These are phyloP conservation scores for Pluteus cervinus DNA, from an alignment of 768 basidiomycete genomes.

Conservation along the genomic window DNA sequence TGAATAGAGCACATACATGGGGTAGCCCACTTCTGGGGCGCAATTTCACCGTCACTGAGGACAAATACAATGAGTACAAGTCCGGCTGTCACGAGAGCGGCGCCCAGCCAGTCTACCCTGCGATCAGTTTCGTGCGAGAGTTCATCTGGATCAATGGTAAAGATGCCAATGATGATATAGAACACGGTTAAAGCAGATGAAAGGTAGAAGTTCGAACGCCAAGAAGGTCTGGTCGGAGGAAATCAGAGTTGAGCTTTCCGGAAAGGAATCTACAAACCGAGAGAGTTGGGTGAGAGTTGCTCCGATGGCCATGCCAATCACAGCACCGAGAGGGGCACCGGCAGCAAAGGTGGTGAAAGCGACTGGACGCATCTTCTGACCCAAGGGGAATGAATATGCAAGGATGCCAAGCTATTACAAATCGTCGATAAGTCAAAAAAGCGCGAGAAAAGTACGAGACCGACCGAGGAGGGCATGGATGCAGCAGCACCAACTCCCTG, in stretches of 20 bases:
- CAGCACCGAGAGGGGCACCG: conserved; percentile 78
- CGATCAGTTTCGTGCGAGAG: conserved; percentile 37
- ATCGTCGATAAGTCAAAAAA: too few species aligned
- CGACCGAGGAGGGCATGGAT: conserved; percentile 65
- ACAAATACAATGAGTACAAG: conserved; percentile 70
- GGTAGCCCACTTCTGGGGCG: conserved; percentile 56
- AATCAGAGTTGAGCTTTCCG: too few species aligned
- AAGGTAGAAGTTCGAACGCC: conserved; percentile 63
- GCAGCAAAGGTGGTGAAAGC: conserved; percentile 84
- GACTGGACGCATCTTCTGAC: conserved; percentile 48
- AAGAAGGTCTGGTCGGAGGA: conserved; percentile 47
- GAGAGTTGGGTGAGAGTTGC: conserved; percentile 63
- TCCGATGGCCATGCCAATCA: conserved; percentile 63
- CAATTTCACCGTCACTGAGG: conserved; percentile 59
- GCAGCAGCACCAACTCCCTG: conserved; percentile 82
- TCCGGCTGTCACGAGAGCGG: conserved; percentile 53
- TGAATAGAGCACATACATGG: conserved; percentile 16
- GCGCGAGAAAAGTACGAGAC: too few species aligned
- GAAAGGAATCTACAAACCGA: too few species aligned
- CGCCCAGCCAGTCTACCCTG: conserved; percentile 76
- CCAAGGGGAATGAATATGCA: conserved; percentile 62
- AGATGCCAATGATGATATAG: conserved; percentile 43
- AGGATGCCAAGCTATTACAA: conserved; percentile 65
- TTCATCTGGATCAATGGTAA: conserved; percentile 59
- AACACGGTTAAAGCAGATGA: conserved; percentile 49